Percentiles rank a stretch among this genome's conserved stretches.
Conservation (phyloP, 1,139 yeast species). For the Lodderomyces theae region DNA sequence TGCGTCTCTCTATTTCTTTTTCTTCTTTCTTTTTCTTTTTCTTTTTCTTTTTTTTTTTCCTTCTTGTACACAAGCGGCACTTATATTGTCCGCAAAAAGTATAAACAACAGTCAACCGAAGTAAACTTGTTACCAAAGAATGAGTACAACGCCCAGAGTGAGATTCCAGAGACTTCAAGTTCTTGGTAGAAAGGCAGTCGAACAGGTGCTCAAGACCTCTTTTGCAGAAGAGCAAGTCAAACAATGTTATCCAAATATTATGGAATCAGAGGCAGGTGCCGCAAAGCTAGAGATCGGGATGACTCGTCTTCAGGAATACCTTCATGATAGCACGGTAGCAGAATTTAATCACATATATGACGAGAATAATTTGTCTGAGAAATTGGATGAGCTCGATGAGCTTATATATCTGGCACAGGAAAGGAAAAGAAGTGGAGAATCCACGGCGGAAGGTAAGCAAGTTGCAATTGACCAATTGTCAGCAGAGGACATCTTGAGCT, state of each 20-base stretch:
- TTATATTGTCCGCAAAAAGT: too few species aligned
- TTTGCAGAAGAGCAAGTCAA: conserved; percentile 58
- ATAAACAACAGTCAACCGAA: too few species aligned
- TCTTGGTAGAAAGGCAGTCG: conserved; percentile 64
- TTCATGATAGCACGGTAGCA: conserved; percentile 54
- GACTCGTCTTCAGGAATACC: conserved; percentile 57
- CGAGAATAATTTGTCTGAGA: conserved; percentile 58
- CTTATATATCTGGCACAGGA: conserved; percentile 53
- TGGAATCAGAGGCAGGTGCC: conserved; percentile 49
- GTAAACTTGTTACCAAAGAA: too few species aligned
- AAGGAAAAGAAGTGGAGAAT: conserved; percentile 19
- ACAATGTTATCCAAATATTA: conserved; percentile 65
- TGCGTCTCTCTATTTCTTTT: neutral
- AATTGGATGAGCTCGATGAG: conserved; percentile 64
- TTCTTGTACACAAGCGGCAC: too few species aligned
- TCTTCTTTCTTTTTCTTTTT: neutral
- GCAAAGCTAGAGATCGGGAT: conserved; percentile 56
- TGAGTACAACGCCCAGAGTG: conserved; percentile 28
- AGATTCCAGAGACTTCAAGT: conserved; percentile 53
- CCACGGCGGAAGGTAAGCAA: conserved; percentile 16
- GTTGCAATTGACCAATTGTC: conserved; percentile 31
- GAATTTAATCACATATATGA: conserved; percentile 67
- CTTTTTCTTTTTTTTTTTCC: too few species aligned
- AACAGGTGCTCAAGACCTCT: conserved; percentile 58
- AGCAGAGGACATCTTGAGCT: conserved; percentile 35